Evolutionary conservation across 2,329 filamentous ascomycete genomes (phyloP), one percentile per base, ranked within the genome.

Genomic region (Aspergillus novoparasiticus): DNA sequence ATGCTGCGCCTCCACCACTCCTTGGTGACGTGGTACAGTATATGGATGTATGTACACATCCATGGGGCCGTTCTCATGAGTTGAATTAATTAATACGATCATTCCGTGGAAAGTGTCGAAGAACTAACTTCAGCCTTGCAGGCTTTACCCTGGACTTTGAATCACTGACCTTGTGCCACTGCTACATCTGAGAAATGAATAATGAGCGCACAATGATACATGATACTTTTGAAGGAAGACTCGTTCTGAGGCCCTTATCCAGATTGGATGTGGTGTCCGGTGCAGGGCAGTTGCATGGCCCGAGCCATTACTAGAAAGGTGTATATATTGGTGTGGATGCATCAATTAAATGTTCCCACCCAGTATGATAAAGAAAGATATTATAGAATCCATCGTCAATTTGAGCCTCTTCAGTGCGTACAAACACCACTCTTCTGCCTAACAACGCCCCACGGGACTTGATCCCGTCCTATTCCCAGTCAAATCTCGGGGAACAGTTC

Each of bases 1-100:
- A 53, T 61, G 64, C 64, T 66, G 64, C 64, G 64, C 64, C 64
- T 66, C 64, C 64, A 66, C 64, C 36, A 58, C 36, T 53, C 53
- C 55, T 39, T 55, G 53, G 61, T 64, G 64, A 62, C 57, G 59
- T 66, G 62, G 64, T 64, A 62, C 51, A 55, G 53, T 62, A 41
- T 46, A 64, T 57, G 21, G 3, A 46, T 39, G 36, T 39, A 36
- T 26, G 21, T 41, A 41, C 19, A 41, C 39, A n/a, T 41, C 39
- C 34, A 39, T 55, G 21, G 51, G 53, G 34, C 46, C 41, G 41
- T 50, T 50, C 32, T 26, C 34, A 36, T 12, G 32, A 28, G n/a
- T 39, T 19, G 51, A 30, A 34, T 53, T 53, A 34, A 53, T 34
- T 28, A 53, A n/a, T 53, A 6, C 14, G 16, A 53, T 32, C 34